Percentiles rank a stretch among this genome's conserved stretches.
phyloP scores from a whole-genome alignment of 2,329 filamentous ascomycete species.

The Aspergillus brunneoviolaceus region DNA sequence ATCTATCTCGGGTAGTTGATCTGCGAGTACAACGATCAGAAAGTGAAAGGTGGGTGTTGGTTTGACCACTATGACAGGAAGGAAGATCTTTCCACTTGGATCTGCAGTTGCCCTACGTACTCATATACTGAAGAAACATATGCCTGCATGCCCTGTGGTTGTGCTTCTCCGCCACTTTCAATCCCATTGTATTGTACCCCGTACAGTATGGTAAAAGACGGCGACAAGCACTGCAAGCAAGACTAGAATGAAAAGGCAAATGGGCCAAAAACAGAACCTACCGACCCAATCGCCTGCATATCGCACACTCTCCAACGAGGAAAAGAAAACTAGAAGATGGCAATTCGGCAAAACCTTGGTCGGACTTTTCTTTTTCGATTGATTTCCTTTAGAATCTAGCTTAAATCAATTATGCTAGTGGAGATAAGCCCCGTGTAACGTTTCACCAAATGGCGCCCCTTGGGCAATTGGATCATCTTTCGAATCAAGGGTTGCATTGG shows the following conservation, averaged over 20 bases:
- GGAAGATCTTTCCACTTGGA: background rate
- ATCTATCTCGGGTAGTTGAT: slow-evolving; percentile 18
- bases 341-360: slow-evolving; percentile 1
- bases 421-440: slow-evolving; percentile 40
- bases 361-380: background rate
- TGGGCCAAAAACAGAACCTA: background rate
- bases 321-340: background rate
- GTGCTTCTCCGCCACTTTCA: no score
- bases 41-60: background rate
- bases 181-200: background rate
- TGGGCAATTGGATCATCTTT: background rate
- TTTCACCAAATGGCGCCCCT: slow-evolving; percentile 28
- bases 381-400: slow-evolving; percentile 12
- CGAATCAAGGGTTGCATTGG: slow-evolving; percentile 30
- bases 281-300: background rate
- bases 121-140: background rate
- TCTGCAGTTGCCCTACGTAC: background rate
- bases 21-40: slow-evolving; percentile 8
- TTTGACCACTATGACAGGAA: background rate
- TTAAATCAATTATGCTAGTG: slow-evolving; percentile 36
- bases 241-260: background rate
- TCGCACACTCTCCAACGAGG: background rate
- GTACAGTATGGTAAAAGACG: background rate
- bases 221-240: background rate
- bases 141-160: no score